phyloP scores from a whole-genome alignment of 2,329 filamentous ascomycete genomes.

The Seiridium unicorne region DNA sequence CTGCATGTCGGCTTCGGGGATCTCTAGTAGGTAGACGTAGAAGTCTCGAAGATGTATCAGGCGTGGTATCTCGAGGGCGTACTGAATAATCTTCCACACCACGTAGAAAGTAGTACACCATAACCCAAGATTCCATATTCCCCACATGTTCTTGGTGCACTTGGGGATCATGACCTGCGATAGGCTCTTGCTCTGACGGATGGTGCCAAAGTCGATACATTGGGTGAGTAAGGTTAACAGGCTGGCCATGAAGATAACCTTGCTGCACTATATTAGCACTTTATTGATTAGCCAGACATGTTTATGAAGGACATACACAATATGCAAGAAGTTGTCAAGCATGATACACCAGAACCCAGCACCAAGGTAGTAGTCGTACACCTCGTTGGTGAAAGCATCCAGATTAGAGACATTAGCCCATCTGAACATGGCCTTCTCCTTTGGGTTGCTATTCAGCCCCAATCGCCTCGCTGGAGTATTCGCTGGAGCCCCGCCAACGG shows the following conservation, averaged over 20 bases:
- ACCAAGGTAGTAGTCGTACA: conserved; percentile 83
- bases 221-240: conserved; percentile 82
- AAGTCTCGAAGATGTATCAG: conserved; percentile 81
- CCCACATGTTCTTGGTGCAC: conserved; percentile 75
- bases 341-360: conserved; percentile 85
- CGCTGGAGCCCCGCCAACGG: conserved; percentile 11
- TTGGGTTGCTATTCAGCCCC: conserved; percentile 33
- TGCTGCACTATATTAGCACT: conserved; percentile 43
- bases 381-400: conserved; percentile 79
- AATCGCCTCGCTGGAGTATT: conserved; percentile 18
- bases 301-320: conserved; percentile 56
- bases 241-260: conserved; percentile 77
- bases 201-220: conserved; percentile 77
- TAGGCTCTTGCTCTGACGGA: conserved; percentile 62
- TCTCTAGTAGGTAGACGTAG: conserved; percentile 77
- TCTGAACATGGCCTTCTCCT: conserved; percentile 83
- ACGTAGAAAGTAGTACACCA: conserved; percentile 88
- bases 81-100: conserved; percentile 75
- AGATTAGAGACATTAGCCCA: conserved; percentile 91
- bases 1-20: conserved; percentile 83
- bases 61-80: conserved; percentile 69
- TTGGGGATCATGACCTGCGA: conserved; percentile 62
- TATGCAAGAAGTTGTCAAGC: conserved; percentile 66
- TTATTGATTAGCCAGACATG: not conserved
- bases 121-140: conserved; percentile 72